phyloP scores from a whole-genome alignment of 148 eudicot species.

The Vaccinium macrocarpon region DNA sequence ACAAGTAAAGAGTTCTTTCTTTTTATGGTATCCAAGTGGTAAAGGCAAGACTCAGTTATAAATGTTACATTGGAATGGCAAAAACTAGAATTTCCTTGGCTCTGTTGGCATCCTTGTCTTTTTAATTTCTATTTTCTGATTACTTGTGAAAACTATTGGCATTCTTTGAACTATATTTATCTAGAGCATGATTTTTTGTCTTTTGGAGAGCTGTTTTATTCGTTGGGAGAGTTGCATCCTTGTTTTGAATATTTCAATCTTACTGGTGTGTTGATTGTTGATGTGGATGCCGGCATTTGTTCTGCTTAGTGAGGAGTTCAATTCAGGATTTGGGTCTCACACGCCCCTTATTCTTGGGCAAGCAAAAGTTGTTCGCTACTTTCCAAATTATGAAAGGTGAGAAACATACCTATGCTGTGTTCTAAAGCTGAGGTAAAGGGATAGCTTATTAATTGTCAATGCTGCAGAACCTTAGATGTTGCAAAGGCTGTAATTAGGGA shows the following conservation, averaged over 20 bases:
- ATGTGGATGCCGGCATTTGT: slow-evolving; percentile 16
- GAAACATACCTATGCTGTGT: slow-evolving; percentile 17
- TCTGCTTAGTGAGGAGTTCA: slow-evolving; percentile 84
- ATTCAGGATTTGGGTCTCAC: slow-evolving; percentile 93
- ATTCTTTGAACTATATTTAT: background rate
- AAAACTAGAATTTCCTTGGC: background rate
- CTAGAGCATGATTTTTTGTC: background rate
- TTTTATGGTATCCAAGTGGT: background rate
- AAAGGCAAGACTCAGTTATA: background rate
- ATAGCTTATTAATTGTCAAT: slow-evolving; percentile 24
- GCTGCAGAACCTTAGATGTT: slow-evolving; percentile 64
- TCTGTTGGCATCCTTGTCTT: background rate
- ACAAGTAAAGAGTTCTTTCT: background rate
- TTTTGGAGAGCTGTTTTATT: background rate
- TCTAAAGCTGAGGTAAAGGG: slow-evolving; percentile 9
- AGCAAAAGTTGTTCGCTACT: slow-evolving; percentile 82
- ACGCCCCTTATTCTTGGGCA: slow-evolving; percentile 93
- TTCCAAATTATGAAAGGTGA: slow-evolving; percentile 79
- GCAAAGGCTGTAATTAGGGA: slow-evolving; percentile 80
- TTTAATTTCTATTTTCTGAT: background rate
- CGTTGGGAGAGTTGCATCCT: background rate
- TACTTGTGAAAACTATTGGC: background rate
- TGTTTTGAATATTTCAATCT: background rate
- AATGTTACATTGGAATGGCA: background rate
- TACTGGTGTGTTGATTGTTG: slow-evolving; percentile 9